Evolutionary conservation across 2,329 filamentous ascomycete species (phyloP).

Genomic region (Albifimbria verrucaria): DNA sequence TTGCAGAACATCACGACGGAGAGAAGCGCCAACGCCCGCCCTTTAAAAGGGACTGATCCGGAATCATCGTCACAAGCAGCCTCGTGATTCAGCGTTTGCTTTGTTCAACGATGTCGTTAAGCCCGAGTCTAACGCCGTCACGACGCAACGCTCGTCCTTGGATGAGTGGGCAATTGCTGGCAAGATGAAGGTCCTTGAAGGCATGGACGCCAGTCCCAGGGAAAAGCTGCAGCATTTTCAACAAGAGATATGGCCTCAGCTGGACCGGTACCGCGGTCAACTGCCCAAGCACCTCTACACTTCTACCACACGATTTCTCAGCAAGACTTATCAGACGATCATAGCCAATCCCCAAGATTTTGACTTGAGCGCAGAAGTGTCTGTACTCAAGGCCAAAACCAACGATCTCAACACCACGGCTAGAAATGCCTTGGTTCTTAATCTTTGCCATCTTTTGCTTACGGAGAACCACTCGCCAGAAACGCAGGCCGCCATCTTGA

Average conservation of each 20-base stretch:
- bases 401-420: constrained; percentile 16
- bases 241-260: constrained; percentile 25
- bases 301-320: constrained; percentile 17
- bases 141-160: constrained; percentile 9
- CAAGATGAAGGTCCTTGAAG: constrained; percentile 22
- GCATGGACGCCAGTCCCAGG: constrained; percentile 4
- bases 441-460: constrained; percentile 23
- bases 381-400: too few species aligned
- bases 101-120: constrained; percentile 34
- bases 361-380: neutral
- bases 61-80: neutral
- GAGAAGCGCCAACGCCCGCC: too few species aligned
- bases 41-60: neutral
- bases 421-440: constrained; percentile 28
- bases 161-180: constrained; percentile 26
- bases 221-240: constrained; percentile 22
- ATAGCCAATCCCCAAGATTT: neutral
- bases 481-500: constrained; percentile 14
- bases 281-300: constrained; percentile 25
- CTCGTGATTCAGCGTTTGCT: constrained; percentile 22
- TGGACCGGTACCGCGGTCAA: constrained; percentile 20
- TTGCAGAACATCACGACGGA: neutral
- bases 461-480: constrained; percentile 9
- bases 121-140: constrained; percentile 2
- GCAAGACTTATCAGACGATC: neutral